These are phyloP conservation scores for Neurospora sp. DNA, from an alignment of 495 filamentous ascomycete genomes.

Conservation along the genomic window DNA sequence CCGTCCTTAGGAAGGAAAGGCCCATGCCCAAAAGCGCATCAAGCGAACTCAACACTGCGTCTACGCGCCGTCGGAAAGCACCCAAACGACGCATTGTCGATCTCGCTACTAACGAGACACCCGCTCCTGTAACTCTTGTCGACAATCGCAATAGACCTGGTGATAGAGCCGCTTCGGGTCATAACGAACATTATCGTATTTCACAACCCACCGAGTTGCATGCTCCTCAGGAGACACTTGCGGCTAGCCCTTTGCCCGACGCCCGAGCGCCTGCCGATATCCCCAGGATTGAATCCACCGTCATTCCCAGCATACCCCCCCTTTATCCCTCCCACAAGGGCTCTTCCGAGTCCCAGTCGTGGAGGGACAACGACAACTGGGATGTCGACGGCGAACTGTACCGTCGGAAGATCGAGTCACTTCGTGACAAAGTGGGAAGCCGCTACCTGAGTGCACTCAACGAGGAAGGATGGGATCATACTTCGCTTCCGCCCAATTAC, in stretches of 20 bases:
- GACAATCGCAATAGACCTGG: conserved; percentile 8
- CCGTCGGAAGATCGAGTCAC: conserved; percentile 70
- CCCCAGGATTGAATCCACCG: conserved; percentile 37
- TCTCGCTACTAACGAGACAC: conserved; percentile 54
- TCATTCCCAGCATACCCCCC: conserved; percentile 31
- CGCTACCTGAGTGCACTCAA: conserved; percentile 78
- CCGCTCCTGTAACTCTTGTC: conserved; percentile 20
- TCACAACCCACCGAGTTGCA: conserved; percentile 29
- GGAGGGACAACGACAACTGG: conserved; percentile 48
- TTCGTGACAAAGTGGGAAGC: conserved; percentile 73
- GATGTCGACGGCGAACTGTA: conserved; percentile 67
- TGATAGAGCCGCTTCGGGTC: conserved; percentile 5
- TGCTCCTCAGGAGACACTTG: conserved; percentile 8
- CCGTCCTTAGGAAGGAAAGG: conserved; percentile 42
- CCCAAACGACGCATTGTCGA: conserved; percentile 74
- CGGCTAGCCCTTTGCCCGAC: conserved; percentile 20
- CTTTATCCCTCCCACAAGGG: conserved; percentile 27
- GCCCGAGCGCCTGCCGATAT: conserved; percentile 25
- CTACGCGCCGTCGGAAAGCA: conserved; percentile 39
- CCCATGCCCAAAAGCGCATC: conserved; percentile 31
- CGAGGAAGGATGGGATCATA: conserved; percentile 56
- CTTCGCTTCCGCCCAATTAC: conserved; percentile 24
- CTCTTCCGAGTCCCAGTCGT: conserved; percentile 25
- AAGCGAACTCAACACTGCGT: conserved; percentile 43
- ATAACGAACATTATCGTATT: conserved; percentile 32